These are phyloP conservation scores for Rhodotorula sp. DNA, from an alignment of 1,284 basidiomycete genomes.

Conservation along the genomic window DNA sequence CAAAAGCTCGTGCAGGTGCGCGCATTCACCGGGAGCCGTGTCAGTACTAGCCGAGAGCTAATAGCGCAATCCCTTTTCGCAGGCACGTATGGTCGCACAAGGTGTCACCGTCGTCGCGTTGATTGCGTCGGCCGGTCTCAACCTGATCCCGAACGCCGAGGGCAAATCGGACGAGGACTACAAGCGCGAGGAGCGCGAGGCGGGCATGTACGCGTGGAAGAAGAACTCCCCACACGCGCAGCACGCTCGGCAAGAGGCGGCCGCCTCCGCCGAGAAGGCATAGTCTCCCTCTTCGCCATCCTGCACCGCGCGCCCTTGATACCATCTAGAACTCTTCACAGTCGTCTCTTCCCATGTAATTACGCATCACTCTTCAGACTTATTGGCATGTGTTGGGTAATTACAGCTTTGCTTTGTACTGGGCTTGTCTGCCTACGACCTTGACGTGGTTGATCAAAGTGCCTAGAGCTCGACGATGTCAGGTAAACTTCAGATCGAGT, in stretches of 20 bases:
- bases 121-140: conserved; percentile 35
- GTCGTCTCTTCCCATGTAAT: neutral
- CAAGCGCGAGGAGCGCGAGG: conserved; percentile 35
- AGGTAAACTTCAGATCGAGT: conserved; percentile 26
- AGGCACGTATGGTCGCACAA: conserved; percentile 41
- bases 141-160: conserved; percentile 28
- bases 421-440: conserved; percentile 38
- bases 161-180: conserved; percentile 33
- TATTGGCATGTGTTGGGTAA: neutral
- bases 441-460: conserved; percentile 74
- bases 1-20: conserved; percentile 41
- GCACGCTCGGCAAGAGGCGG: conserved; percentile 8
- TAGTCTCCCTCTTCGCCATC: neutral
- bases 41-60: too few relatives aligned
- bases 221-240: conserved; percentile 13
- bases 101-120: conserved; percentile 39
- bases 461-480: conserved; percentile 64
- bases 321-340: neutral
- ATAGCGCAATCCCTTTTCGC: neutral
- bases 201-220: conserved; percentile 38
- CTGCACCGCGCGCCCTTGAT: too few relatives aligned
- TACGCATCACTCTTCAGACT: neutral
- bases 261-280: neutral
- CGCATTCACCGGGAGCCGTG: too few relatives aligned
- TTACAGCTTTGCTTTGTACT: conserved; percentile 53